These are phyloP conservation scores for Lepidium sativum DNA, from an alignment of 345 rosid genomes.

Conservation along the genomic window DNA sequence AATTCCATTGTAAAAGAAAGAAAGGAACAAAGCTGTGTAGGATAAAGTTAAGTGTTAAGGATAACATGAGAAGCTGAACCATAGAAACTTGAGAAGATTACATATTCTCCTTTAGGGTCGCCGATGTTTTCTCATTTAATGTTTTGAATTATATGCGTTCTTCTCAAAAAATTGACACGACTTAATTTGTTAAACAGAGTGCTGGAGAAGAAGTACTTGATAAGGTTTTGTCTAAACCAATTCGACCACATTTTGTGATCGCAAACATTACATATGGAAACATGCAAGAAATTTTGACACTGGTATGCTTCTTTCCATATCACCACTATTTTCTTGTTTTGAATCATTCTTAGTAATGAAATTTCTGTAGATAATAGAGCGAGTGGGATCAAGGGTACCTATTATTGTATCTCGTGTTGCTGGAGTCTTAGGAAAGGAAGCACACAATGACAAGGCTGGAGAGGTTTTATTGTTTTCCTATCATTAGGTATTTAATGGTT, in stretches of 20 bases:
- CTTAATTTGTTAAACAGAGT: constrained; percentile 24
- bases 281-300: constrained; percentile 27
- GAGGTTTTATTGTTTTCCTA: constrained; percentile 42
- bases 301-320: not conserved
- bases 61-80: not conserved
- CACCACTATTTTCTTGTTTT: not conserved
- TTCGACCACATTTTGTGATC: constrained; percentile 52
- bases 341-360: not conserved
- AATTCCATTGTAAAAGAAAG: not conserved
- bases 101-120: not conserved
- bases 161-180: not conserved
- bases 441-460: constrained; percentile 30
- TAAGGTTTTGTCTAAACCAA: constrained; percentile 52
- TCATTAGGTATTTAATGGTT: not conserved
- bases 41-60: too few species aligned
- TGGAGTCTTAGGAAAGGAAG: constrained; percentile 65
- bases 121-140: not conserved
- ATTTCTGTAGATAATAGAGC: constrained; percentile 33
- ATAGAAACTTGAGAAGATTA: not conserved
- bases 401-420: constrained; percentile 36
- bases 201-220: constrained; percentile 55
- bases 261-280: constrained; percentile 31
- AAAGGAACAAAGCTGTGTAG: not conserved
- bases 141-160: not conserved
- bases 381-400: constrained; percentile 43